These are phyloP conservation scores for Podila epicladia DNA, from an alignment of 192 early-diverging fungal species.

Conservation along the genomic window DNA sequence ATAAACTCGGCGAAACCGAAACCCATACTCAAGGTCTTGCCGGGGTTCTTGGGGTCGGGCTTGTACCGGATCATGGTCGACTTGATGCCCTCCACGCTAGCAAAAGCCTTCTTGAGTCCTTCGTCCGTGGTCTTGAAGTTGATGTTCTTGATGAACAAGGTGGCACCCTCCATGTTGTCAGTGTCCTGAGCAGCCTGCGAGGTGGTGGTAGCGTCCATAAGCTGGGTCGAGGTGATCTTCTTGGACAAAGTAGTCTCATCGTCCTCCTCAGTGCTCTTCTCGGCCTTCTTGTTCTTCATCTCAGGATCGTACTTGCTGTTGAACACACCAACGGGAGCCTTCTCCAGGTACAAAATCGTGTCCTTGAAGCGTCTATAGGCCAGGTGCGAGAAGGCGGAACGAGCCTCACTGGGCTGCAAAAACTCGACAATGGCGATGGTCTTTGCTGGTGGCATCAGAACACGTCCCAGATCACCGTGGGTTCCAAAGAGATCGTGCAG, in stretches of 20 bases:
- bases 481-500: slow-evolving; percentile 83
- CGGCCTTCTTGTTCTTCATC: slow-evolving; percentile 39
- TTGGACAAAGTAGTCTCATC: slow-evolving; percentile 50
- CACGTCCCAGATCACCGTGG: slow-evolving; percentile 91
- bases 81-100: slow-evolving; percentile 78
- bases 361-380: slow-evolving; percentile 95
- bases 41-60: slow-evolving; percentile 85
- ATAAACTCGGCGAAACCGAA: slow-evolving; percentile 98
- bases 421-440: slow-evolving; percentile 97
- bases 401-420: slow-evolving; percentile 88
- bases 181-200: slow-evolving; percentile 59
- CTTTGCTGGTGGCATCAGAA: slow-evolving; percentile 89
- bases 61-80: slow-evolving; percentile 87
- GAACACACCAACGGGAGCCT: slow-evolving; percentile 89
- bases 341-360: slow-evolving; percentile 92
- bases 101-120: slow-evolving; percentile 77
- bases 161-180: slow-evolving; percentile 65
- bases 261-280: slow-evolving; percentile 46
- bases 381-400: slow-evolving; percentile 85
- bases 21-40: slow-evolving; percentile 88
- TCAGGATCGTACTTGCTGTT: slow-evolving; percentile 62
- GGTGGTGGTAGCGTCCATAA: slow-evolving; percentile 52
- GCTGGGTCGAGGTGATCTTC: slow-evolving; percentile 55
- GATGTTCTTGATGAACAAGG: slow-evolving; percentile 97
- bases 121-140: slow-evolving; percentile 91